These are phyloP conservation scores for Rhizophora apiculata DNA, from an alignment of 345 rosid genomes.

Conservation along the genomic window DNA sequence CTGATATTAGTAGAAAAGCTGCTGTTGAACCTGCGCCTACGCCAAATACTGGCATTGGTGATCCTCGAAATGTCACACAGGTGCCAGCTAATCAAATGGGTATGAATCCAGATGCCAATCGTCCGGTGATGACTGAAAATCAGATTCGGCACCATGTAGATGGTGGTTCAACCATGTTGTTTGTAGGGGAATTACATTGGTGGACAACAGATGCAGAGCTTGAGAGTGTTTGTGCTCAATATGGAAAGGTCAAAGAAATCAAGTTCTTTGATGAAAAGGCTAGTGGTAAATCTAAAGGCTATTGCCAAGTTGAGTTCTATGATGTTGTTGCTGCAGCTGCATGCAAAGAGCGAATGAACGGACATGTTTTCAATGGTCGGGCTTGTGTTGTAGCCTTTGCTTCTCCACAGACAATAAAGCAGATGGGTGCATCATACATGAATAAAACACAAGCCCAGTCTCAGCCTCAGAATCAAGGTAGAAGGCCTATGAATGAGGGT, in stretches of 20 bases:
- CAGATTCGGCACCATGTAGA: constrained; percentile 55
- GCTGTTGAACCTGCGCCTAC: constrained; percentile 45
- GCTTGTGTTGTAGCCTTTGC: constrained; percentile 87
- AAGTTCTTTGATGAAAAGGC: constrained; percentile 86
- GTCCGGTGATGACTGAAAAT: constrained; percentile 42
- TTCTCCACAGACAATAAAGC: constrained; percentile 74
- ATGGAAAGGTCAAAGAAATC: constrained; percentile 76
- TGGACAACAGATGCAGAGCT: constrained; percentile 92
- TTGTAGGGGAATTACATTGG: constrained; percentile 84
- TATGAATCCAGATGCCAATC: constrained; percentile 30
- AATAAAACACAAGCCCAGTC: constrained; percentile 63
- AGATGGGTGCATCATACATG: constrained; percentile 69
- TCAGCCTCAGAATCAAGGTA: constrained; percentile 60
- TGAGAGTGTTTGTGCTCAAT: constrained; percentile 62
- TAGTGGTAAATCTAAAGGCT: constrained; percentile 88
- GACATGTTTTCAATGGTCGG: constrained; percentile 62
- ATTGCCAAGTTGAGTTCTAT: constrained; percentile 82
- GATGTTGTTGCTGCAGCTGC: constrained; percentile 63
- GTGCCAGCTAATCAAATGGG: constrained; percentile 50
- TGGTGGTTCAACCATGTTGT: constrained; percentile 67
- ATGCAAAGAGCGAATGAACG: constrained; percentile 86
- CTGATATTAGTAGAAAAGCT: constrained; percentile 46
- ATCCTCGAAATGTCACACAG: constrained; percentile 51
- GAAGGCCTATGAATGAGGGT: constrained; percentile 68
- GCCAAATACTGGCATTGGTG: constrained; percentile 43